These are phyloP conservation scores for Phytophthora capsici DNA, from an alignment of 352 stramenopile genomes.

Conservation along the genomic window DNA sequence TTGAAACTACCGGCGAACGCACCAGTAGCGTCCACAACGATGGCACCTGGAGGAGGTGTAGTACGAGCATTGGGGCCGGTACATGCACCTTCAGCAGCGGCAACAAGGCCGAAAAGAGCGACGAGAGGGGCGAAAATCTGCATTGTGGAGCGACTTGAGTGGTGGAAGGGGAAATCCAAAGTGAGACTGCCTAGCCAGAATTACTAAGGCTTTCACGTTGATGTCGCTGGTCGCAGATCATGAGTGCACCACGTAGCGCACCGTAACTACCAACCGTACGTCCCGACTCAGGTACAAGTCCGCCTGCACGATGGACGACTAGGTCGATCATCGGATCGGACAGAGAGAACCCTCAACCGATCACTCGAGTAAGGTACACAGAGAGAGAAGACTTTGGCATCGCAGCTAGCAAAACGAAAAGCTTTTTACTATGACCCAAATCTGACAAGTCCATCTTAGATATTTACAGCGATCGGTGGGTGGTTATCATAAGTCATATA, in stretches of 20 bases:
- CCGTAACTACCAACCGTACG: not conserved
- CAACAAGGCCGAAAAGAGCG: constrained; percentile 3
- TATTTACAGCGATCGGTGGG: too few species aligned
- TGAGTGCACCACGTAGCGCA: not conserved
- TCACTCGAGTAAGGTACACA: not conserved
- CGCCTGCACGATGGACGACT: not conserved
- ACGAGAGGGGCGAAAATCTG: constrained; percentile 12
- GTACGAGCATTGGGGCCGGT: constrained; percentile 18
- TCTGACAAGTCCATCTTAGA: not conserved
- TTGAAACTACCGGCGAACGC: constrained; percentile 14
- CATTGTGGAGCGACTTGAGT: constrained; percentile 14
- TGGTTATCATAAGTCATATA: too few species aligned
- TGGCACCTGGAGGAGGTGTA: constrained; percentile 13
- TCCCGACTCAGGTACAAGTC: constrained; percentile 1
- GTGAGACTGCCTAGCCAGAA: constrained; percentile 6
- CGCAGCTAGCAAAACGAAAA: not conserved
- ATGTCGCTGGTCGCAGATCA: constrained; percentile 8
- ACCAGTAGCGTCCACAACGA: constrained; percentile 32
- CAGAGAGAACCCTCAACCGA: not conserved
- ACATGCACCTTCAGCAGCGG: constrained; percentile 8
- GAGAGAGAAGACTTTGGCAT: not conserved
- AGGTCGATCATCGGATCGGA: not conserved
- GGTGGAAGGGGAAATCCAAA: constrained; percentile 11
- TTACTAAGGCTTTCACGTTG: not conserved
- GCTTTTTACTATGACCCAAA: not conserved